phyloP scores from a whole-genome alignment of 2,329 filamentous ascomycete species.

The Curvularia spicifera region DNA sequence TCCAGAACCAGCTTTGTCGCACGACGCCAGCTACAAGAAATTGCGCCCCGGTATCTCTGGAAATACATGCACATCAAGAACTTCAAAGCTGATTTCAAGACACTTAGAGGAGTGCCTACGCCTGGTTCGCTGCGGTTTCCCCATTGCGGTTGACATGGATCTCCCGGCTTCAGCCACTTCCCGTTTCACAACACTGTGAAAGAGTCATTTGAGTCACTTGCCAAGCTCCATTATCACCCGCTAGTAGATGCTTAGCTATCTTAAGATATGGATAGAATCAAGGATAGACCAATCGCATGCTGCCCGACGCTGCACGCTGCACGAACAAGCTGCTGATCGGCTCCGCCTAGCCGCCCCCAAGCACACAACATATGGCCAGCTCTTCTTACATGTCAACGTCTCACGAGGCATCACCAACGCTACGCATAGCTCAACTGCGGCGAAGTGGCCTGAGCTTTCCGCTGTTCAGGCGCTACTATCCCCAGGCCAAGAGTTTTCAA shows the following conservation, averaged over 20 bases:
- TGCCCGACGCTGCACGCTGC: background rate
- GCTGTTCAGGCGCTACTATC: constrained; percentile 14
- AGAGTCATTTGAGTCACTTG: constrained; percentile 26
- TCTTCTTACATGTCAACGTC: constrained; percentile 19
- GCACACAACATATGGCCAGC: background rate
- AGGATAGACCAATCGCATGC: background rate
- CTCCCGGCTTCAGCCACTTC: constrained; percentile 24
- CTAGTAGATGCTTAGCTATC: constrained; percentile 31
- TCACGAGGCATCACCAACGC: constrained; percentile 14
- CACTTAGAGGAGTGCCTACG: background rate
- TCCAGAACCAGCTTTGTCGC: background rate
- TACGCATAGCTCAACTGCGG: constrained; percentile 14
- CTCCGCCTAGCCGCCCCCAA: constrained; percentile 1
- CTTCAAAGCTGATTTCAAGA: background rate
- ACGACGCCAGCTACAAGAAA: background rate
- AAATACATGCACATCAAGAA: background rate
- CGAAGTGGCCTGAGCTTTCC: background rate
- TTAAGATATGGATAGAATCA: constrained; percentile 1
- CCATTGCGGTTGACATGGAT: constrained; percentile 10
- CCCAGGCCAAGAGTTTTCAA: constrained; percentile 26
- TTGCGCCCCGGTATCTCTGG: background rate
- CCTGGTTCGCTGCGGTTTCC: background rate
- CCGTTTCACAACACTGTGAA: constrained; percentile 30
- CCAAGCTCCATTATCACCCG: constrained; percentile 35
- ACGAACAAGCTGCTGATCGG: background rate